A percentile compares a stretch with the other conserved stretches of the same genome.
phyloP scores from a whole-genome alignment of 768 basidiomycete species.

The Tulasnella sp. region DNA sequence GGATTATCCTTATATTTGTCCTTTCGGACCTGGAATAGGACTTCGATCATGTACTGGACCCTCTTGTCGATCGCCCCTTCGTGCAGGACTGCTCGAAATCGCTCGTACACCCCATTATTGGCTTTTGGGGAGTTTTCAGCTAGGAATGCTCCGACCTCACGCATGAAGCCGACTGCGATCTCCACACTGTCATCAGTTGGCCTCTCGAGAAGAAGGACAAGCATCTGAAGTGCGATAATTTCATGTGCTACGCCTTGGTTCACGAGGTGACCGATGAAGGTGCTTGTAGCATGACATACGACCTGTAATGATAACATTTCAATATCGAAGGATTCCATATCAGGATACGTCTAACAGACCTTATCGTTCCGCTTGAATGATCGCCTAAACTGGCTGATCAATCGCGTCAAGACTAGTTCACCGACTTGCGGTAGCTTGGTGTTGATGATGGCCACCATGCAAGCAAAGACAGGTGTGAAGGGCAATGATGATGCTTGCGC shows the following conservation, averaged over 20 bases:
- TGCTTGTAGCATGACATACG: conserved; percentile 86
- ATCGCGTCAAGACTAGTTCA: conserved; percentile 74
- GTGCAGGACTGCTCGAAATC: conserved; percentile 92
- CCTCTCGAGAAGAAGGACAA: conserved; percentile 87
- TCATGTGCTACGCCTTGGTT: conserved; percentile 92
- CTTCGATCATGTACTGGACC: conserved; percentile 99
- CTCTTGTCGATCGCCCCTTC: conserved; percentile 92
- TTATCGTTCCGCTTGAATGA: conserved; percentile 97
- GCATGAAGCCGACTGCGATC: conserved; percentile 94
- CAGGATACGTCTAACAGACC: conserved; percentile 34
- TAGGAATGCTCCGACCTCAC: conserved; percentile 93
- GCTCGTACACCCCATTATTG: conserved; percentile 88
- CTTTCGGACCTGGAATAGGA: conserved; percentile 96
- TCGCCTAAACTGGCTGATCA: conserved; percentile 90
- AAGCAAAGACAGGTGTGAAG: conserved; percentile 94
- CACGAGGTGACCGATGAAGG: conserved; percentile 54
- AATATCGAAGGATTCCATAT: background rate
- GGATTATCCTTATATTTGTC: conserved; percentile 99
- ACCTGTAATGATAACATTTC: conserved; percentile 38
- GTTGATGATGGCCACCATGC: conserved; percentile 88
- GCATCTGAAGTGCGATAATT: conserved; percentile 87
- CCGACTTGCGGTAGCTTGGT: conserved; percentile 95
- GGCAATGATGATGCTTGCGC: conserved; percentile 95
- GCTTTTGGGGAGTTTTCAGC: conserved; percentile 89
- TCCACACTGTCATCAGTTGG: conserved; percentile 98